Conservation (phyloP, 257 asterid species). For the Solanum pinnatisectum region DNA sequence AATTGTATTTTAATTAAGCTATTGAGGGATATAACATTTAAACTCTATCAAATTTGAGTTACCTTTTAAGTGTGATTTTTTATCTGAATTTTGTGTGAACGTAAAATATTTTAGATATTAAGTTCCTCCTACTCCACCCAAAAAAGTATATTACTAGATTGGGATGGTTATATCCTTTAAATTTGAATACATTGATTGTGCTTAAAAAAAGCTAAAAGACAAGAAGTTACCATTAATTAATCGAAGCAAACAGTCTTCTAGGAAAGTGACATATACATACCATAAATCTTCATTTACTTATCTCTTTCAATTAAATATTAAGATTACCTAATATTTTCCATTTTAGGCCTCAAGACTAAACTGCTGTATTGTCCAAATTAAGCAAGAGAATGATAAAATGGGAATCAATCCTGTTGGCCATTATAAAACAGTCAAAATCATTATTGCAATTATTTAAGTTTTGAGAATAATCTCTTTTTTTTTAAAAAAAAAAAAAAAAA, state of each 20-base stretch:
- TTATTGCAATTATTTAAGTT: not conserved
- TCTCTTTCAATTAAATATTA: not conserved
- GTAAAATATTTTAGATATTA: not conserved
- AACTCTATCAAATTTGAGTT: not conserved
- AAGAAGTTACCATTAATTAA: not conserved
- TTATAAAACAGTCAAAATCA: not conserved
- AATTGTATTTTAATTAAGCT: not conserved
- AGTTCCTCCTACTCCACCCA: not conserved
- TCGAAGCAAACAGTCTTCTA: not conserved
- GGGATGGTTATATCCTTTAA: not conserved
- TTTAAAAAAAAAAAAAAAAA: not conserved
- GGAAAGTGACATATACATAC: not conserved
- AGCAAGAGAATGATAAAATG: not conserved
- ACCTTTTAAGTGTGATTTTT: not conserved
- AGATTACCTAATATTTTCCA: not conserved
- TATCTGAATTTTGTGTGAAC: not conserved
- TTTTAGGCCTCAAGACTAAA: not conserved
- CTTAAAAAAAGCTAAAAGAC: not conserved
- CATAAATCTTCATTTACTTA: not conserved
- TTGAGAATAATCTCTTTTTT: not conserved
- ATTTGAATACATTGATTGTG: not conserved
- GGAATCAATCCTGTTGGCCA: not conserved
- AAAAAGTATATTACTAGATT: not conserved
- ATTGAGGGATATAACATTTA: not conserved
- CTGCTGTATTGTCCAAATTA: not conserved